These are phyloP conservation scores for Plasmopara halstedii DNA, from an alignment of 352 stramenopile species.

Conservation along the genomic window DNA sequence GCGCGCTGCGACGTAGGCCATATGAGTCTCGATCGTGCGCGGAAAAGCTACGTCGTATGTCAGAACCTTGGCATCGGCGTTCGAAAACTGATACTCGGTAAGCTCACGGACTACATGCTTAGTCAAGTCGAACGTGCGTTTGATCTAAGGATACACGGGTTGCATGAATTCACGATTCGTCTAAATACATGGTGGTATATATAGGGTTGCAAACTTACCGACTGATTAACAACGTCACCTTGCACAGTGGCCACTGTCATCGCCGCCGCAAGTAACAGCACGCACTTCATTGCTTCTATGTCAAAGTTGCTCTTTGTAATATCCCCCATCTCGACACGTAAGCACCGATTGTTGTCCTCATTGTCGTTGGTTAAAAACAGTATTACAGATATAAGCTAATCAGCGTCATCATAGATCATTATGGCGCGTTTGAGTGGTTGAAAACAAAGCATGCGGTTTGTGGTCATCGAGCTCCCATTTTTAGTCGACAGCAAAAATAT, in stretches of 20 bases:
- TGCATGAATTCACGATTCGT: background rate
- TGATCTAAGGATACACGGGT: slow-evolving; percentile 27
- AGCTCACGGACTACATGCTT: slow-evolving; percentile 74
- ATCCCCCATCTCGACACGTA: slow-evolving; percentile 22
- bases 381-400: slow-evolving; percentile 8
- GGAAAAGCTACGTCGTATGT: slow-evolving; percentile 66
- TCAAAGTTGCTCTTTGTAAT: background rate
- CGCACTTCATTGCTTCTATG: slow-evolving; percentile 18
- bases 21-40: slow-evolving; percentile 34
- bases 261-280: slow-evolving; percentile 26
- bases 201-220: slow-evolving; percentile 26
- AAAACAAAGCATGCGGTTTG: slow-evolving; percentile 10
- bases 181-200: too few relatives aligned
- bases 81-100: slow-evolving; percentile 65
- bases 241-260: slow-evolving; percentile 25
- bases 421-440: slow-evolving; percentile 1
- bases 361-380: slow-evolving; percentile 11
- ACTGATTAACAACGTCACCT: slow-evolving; percentile 64
- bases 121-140: slow-evolving; percentile 74
- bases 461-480: slow-evolving; percentile 12
- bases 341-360: slow-evolving; percentile 6
- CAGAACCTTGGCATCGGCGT: slow-evolving; percentile 39
- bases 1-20: slow-evolving; percentile 62
- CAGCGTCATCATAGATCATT: background rate
- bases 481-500: slow-evolving; percentile 28